A percentile compares a stretch with the other conserved stretches of the same genome.
Conservation (phyloP, 2,329 filamentous ascomycete species). For the Ceratocystis colombiana region DNA sequence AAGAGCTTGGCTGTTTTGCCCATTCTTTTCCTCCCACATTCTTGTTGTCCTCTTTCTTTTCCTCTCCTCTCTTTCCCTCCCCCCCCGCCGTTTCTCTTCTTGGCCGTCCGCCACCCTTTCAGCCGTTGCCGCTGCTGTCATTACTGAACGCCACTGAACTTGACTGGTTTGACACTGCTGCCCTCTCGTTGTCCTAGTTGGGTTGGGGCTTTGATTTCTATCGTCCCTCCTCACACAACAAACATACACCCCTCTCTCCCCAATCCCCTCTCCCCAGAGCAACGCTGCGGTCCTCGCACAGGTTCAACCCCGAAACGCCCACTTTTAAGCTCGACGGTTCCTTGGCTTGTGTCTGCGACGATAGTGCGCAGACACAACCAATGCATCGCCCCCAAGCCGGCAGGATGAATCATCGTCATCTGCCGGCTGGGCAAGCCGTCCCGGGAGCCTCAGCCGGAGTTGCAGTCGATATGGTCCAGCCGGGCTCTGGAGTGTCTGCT, state of each 20-base stretch:
- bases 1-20: background rate
- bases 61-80: background rate
- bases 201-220: constrained; percentile 24
- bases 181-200: constrained; percentile 13
- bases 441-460: constrained; percentile 34
- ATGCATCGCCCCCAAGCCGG: constrained; percentile 47
- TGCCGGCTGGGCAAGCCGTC: constrained; percentile 63
- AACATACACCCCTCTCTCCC: constrained; percentile 4
- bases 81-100: background rate
- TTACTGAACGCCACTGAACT: background rate
- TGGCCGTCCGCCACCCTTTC: background rate
- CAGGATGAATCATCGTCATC: constrained; percentile 69
- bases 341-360: constrained; percentile 25
- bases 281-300: constrained; percentile 25
- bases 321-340: constrained; percentile 23
- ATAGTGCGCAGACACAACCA: constrained; percentile 26
- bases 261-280: constrained; percentile 18
- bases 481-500: constrained; percentile 25
- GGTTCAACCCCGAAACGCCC: constrained; percentile 25
- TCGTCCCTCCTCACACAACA: constrained; percentile 20
- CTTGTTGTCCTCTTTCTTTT: background rate
- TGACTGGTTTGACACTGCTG: too few species aligned
- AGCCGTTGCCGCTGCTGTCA: background rate
- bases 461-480: constrained; percentile 26
- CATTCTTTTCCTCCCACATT: background rate